phyloP scores from a whole-genome alignment of 345 rosid species.

The Eucalyptus microcorys region DNA sequence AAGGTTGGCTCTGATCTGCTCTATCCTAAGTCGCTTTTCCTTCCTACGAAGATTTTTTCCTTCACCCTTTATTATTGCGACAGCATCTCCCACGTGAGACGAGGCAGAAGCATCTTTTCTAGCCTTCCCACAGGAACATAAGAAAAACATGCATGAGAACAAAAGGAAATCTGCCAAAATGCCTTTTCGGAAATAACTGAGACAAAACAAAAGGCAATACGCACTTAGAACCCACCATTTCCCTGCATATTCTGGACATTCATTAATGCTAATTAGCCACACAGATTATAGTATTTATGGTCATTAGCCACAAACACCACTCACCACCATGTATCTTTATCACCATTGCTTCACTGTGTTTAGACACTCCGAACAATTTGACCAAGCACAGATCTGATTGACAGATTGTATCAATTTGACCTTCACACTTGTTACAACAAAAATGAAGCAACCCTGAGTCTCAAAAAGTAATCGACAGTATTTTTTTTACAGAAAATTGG shows the following conservation, averaged over 20 bases:
- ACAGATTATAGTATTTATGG: neutral
- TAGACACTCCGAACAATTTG: neutral
- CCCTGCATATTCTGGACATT: neutral
- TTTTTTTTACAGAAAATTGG: neutral
- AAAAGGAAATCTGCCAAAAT: neutral
- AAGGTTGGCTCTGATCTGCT: constrained; percentile 87
- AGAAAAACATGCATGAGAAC: neutral
- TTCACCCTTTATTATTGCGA: constrained; percentile 79
- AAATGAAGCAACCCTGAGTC: neutral
- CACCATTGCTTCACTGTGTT: neutral
- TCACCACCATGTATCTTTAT: neutral
- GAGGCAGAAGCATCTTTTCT: neutral
- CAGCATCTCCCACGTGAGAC: constrained; percentile 60
- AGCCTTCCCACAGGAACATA: neutral
- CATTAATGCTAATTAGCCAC: neutral
- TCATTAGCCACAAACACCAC: neutral
- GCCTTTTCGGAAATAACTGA: neutral
- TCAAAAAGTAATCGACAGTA: neutral
- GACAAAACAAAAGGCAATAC: neutral
- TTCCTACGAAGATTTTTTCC: constrained; percentile 71
- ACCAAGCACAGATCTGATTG: neutral
- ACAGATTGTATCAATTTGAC: neutral
- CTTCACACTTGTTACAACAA: neutral
- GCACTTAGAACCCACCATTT: neutral
- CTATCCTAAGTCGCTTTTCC: constrained; percentile 87